These are phyloP conservation scores for Lomentospora prolificans DNA, from an alignment of 2,329 filamentous ascomycete genomes.

Conservation along the genomic window DNA sequence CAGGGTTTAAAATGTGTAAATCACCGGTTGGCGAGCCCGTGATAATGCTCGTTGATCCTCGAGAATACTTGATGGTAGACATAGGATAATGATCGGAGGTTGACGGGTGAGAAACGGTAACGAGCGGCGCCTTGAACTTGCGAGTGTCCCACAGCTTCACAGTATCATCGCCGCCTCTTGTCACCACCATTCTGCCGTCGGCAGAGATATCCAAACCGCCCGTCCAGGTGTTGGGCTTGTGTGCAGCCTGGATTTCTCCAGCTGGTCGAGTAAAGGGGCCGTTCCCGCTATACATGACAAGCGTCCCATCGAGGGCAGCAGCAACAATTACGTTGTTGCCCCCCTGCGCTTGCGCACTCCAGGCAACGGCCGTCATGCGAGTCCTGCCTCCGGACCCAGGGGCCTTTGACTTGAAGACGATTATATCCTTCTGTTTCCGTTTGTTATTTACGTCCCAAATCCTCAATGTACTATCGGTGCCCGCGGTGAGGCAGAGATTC, in stretches of 20 bases:
- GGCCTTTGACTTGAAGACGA: slow-evolving; percentile 91
- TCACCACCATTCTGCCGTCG: slow-evolving; percentile 84
- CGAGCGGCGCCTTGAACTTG: slow-evolving; percentile 86
- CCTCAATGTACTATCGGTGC: slow-evolving; percentile 86
- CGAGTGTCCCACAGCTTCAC: slow-evolving; percentile 97
- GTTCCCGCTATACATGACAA: slow-evolving; percentile 87
- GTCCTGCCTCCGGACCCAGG: slow-evolving; percentile 81
- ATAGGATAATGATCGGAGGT: slow-evolving; percentile 77
- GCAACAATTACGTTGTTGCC: slow-evolving; percentile 69
- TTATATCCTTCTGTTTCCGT: slow-evolving; percentile 80
- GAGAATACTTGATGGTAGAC: slow-evolving; percentile 82
- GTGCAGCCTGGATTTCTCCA: slow-evolving; percentile 76
- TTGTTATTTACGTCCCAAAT: slow-evolving; percentile 97
- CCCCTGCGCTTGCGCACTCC: slow-evolving; percentile 70
- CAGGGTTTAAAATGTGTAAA: slow-evolving; percentile 87
- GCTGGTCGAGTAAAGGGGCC: slow-evolving; percentile 75
- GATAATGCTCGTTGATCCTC: slow-evolving; percentile 72
- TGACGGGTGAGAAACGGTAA: slow-evolving; percentile 67
- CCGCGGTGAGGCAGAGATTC: slow-evolving; percentile 80
- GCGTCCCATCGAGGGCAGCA: slow-evolving; percentile 76
- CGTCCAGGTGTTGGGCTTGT: slow-evolving; percentile 78
- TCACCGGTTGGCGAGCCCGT: slow-evolving; percentile 81
- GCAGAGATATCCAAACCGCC: slow-evolving; percentile 82
- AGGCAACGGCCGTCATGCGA: slow-evolving; percentile 86
- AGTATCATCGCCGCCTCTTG: slow-evolving; percentile 78